These are phyloP conservation scores for Albifimbria verrucaria DNA, from an alignment of 2,329 filamentous ascomycete species.

Conservation along the genomic window DNA sequence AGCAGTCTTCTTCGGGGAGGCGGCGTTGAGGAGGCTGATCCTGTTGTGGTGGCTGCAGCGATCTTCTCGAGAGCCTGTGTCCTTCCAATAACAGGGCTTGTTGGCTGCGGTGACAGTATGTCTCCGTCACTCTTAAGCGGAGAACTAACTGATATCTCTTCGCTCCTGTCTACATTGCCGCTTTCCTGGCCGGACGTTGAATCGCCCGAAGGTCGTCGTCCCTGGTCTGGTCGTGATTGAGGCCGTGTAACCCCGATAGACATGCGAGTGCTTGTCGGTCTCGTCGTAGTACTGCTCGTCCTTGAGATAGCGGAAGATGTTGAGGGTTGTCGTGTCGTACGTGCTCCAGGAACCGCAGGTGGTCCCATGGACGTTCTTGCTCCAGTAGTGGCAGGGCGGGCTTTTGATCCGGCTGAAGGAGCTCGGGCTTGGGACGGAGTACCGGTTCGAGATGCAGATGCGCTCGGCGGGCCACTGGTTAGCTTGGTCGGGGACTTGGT, in stretches of 20 bases:
- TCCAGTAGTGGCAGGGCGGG: slow-evolving; percentile 53
- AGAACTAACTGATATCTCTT: slow-evolving; percentile 32
- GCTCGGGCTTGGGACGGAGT: slow-evolving; percentile 58
- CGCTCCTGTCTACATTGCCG: slow-evolving; percentile 33
- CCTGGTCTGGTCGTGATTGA: slow-evolving; percentile 33
- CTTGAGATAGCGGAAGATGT: slow-evolving; percentile 36
- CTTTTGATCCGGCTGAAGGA: slow-evolving; percentile 42
- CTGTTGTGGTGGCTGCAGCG: slow-evolving; percentile 33
- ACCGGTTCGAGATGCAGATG: slow-evolving; percentile 58
- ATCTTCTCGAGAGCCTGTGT: slow-evolving; percentile 52
- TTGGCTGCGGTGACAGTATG: slow-evolving; percentile 44
- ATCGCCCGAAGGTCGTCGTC: slow-evolving; percentile 44
- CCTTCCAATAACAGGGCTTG: slow-evolving; percentile 48
- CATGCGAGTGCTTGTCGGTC: slow-evolving; percentile 39
- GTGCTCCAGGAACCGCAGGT: slow-evolving; percentile 47
- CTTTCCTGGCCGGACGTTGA: slow-evolving; percentile 41
- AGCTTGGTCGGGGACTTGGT: slow-evolving; percentile 80
- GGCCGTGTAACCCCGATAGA: slow-evolving; percentile 33
- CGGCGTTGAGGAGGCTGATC: slow-evolving; percentile 27
- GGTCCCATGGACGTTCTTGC: slow-evolving; percentile 66
- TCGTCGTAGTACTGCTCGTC: slow-evolving; percentile 26
- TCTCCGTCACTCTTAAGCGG: slow-evolving; percentile 51
- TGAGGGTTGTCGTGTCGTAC: slow-evolving; percentile 41
- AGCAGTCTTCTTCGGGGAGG: slow-evolving; percentile 24
- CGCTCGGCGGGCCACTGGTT: slow-evolving; percentile 53